Percentiles rank a stretch among this genome's conserved stretches.
These are phyloP conservation scores for Parietaria judaica DNA, from an alignment of 306 rosid genomes.

Conservation along the genomic window DNA sequence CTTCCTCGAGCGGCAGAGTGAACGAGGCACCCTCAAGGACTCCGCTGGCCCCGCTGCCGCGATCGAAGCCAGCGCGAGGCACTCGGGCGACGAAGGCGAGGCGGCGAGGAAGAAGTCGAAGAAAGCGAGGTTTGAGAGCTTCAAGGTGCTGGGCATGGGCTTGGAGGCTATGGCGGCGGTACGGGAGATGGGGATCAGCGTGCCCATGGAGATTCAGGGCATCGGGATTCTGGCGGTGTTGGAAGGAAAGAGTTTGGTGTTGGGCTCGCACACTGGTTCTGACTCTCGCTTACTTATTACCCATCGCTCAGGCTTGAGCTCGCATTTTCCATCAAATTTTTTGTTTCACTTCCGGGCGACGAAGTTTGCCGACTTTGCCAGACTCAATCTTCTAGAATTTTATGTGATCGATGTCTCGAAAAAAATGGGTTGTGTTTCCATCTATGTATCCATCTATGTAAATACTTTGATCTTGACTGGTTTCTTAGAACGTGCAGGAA, in stretches of 20 bases:
- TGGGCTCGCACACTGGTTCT: constrained; percentile 97
- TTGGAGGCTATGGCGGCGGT: constrained; percentile 73
- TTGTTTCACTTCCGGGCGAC: too few relatives aligned
- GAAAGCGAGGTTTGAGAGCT: constrained; percentile 40
- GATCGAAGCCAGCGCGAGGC: not conserved
- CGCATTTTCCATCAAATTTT: too few relatives aligned
- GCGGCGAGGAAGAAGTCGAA: constrained; percentile 21
- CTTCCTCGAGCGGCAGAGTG: constrained; percentile 71
- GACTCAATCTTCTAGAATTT: too few relatives aligned
- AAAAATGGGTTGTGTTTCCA: too few relatives aligned
- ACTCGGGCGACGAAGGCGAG: not conserved
- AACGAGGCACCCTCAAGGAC: constrained; percentile 52
- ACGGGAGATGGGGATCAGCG: constrained; percentile 63
- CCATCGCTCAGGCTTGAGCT: constrained; percentile 97
- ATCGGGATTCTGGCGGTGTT: constrained; percentile 81
- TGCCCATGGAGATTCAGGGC: constrained; percentile 90
- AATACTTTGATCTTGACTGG: too few relatives aligned
- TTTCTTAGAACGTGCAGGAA: too few relatives aligned
- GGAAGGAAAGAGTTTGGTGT: constrained; percentile 71
- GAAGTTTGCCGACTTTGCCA: too few relatives aligned
- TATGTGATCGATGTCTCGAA: too few relatives aligned
- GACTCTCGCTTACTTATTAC: constrained; percentile 88
- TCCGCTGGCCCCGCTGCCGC: constrained; percentile 17
- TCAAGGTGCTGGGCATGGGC: constrained; percentile 58
- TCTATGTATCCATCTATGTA: too few relatives aligned